A percentile compares a stretch with the other conserved stretches of the same genome.
Conservation (phyloP, 176 grass and related monocot genomes). For the Echinochloa phyllopogon region DNA sequence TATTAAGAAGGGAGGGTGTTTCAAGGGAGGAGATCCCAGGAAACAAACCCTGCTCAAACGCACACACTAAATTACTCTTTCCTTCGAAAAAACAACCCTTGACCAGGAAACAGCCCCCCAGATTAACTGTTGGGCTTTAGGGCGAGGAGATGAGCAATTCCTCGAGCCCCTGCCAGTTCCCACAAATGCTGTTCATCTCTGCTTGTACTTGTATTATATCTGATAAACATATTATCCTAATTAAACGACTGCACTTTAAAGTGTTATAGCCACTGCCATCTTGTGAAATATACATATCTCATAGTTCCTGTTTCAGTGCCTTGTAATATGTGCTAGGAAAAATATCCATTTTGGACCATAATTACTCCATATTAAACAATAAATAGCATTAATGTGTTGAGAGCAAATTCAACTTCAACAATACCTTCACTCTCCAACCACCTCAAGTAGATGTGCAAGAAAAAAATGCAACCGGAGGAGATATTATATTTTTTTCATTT, state of each 20-base stretch:
- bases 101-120: too few relatives aligned
- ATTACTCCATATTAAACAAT: constrained; percentile 18
- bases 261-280: neutral
- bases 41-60: too few relatives aligned
- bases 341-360: neutral
- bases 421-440: constrained; percentile 1
- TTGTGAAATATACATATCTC: constrained; percentile 11
- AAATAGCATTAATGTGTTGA: neutral
- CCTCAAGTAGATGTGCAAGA: constrained; percentile 15
- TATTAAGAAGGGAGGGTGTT: too few relatives aligned
- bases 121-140: too few relatives aligned
- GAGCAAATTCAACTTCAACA: constrained; percentile 2
- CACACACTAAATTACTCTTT: too few relatives aligned
- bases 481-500: neutral
- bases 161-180: too few relatives aligned
- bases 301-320: neutral
- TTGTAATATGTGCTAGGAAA: neutral
- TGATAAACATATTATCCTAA: constrained; percentile 1
- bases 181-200: too few relatives aligned
- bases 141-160: too few relatives aligned
- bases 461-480: neutral
- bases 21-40: too few relatives aligned
- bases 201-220: neutral
- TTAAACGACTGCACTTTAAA: neutral
- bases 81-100: too few relatives aligned